Evolutionary conservation across 495 filamentous ascomycete species (phyloP).

Genomic region (Penicillium atrosanguineum): DNA sequence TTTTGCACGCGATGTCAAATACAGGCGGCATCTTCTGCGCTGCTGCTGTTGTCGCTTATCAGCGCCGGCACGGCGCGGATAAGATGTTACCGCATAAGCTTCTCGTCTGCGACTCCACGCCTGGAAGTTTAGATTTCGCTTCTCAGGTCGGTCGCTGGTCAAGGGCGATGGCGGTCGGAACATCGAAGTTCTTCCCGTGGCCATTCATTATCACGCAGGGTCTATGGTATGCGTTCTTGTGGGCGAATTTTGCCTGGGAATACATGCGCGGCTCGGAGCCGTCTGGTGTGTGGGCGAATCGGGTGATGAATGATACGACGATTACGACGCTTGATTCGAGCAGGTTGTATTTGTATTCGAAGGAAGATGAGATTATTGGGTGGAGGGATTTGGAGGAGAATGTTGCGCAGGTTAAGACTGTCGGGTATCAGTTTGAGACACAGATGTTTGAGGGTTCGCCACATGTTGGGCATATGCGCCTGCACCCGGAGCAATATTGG

Average conservation of each 20-base stretch:
- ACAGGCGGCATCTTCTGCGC: slow-evolving; percentile 50
- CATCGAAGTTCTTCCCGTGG: slow-evolving; percentile 45
- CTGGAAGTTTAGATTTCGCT: slow-evolving; percentile 45
- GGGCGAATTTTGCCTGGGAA: slow-evolving; percentile 16
- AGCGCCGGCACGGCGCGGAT: slow-evolving; percentile 28
- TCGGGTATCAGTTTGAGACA: slow-evolving; percentile 39
- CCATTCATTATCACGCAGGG: slow-evolving; percentile 46
- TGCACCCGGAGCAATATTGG: slow-evolving; percentile 17
- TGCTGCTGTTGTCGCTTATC: slow-evolving; percentile 47
- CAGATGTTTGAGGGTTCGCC: slow-evolving; percentile 52
- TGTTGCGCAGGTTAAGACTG: slow-evolving; percentile 38
- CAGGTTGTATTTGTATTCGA: slow-evolving; percentile 51
- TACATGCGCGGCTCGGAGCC: slow-evolving; percentile 14
- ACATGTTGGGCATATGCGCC: slow-evolving; percentile 55
- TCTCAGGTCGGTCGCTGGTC: slow-evolving; percentile 50
- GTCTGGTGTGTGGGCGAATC: slow-evolving; percentile 22
- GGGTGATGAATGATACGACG: slow-evolving; percentile 22
- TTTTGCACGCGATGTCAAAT: slow-evolving; percentile 52
- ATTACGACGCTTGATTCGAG: slow-evolving; percentile 11
- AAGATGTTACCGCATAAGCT: slow-evolving; percentile 44
- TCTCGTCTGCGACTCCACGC: slow-evolving; percentile 51
- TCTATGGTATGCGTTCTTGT: slow-evolving; percentile 39
- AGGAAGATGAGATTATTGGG: slow-evolving; percentile 53
- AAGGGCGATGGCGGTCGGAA: slow-evolving; percentile 50
- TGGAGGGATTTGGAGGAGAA: slow-evolving; percentile 53